A percentile compares a stretch with the other conserved stretches of the same genome.
Conservation (phyloP, 208 protist genomes). For the Crithidia acanthocephali region DNA sequence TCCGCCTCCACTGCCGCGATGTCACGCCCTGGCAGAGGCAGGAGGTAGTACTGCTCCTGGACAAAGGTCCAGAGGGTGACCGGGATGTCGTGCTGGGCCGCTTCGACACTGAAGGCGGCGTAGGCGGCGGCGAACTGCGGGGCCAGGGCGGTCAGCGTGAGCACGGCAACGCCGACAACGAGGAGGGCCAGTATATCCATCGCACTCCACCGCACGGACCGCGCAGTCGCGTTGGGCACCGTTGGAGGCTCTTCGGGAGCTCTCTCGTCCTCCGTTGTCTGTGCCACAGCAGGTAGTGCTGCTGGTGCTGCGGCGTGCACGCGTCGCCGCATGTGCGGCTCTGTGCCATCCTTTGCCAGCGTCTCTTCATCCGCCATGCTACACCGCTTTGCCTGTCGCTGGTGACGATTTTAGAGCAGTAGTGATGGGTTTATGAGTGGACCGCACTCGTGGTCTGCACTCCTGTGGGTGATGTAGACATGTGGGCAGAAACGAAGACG, state of each 20-base stretch:
- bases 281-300: too few relatives aligned
- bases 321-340: not conserved
- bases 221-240: not conserved
- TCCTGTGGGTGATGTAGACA: too few relatives aligned
- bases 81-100: not conserved
- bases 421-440: not conserved
- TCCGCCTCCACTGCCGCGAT: not conserved
- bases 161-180: not conserved
- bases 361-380: too few relatives aligned
- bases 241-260: not conserved
- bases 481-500: too few relatives aligned
- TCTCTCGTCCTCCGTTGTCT: not conserved
- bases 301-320: not conserved
- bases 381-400: not conserved
- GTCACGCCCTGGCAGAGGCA: not conserved
- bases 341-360: not conserved
- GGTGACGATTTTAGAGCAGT: not conserved
- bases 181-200: not conserved
- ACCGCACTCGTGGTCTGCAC: too few relatives aligned
- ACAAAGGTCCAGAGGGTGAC: not conserved
- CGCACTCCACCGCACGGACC: not conserved
- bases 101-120: not conserved
- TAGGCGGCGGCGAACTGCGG: constrained; percentile 6
- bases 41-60: not conserved
- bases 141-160: not conserved